Evolutionary conservation across 257 asterid species (phyloP), one percentile per base, ranked within the genome.

Genomic region (Hygrophila difformis): DNA sequence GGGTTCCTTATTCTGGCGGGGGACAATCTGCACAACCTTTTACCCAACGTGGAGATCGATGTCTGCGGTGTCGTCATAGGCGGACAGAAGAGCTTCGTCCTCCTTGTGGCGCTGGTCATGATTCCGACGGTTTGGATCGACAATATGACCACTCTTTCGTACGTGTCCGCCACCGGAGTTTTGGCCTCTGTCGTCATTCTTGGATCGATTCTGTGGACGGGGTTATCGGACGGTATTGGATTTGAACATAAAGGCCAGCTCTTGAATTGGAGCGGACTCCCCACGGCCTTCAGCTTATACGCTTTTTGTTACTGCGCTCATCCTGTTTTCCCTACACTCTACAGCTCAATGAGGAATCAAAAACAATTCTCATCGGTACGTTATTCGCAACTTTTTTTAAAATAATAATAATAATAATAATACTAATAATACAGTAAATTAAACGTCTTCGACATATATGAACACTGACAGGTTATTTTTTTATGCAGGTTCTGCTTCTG

Each of bases 231-330:
- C 53, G 94, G 66, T 1, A 50, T 85, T 11, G 94, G 93, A 24
- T 85, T 82, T 61, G 71, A 52, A 0, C 70, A 66, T 13, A 65
- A 62, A 55, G 94, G 86, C 4, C 40, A 36, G 3, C 5, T 60
- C 39, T 6, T 82, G 1, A 67, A 75, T 36, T 56, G 55, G 60
- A 57, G 56, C 8, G 94, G 96, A 24, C 51, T 79, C 14, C 96
- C 96, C 0, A 79, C 82, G 1, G 89, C 94, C 18, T 60, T 77
- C 34, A 89, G 96, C 63, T 59, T 89, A 6, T 82, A 82, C 7
- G 77, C 96, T 14, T 89, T 85, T 49, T 89, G 98, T 39, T 89
- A 85, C 11, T 85, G 98, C 21, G 96, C 93, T 24, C 98, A 89
- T 62, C 98, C 98, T 0, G 94, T 89, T 74, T 89, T 89, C 16